These are phyloP conservation scores for Entomortierella parvispora DNA, from an alignment of 192 early-diverging fungal genomes.

Conservation along the genomic window DNA sequence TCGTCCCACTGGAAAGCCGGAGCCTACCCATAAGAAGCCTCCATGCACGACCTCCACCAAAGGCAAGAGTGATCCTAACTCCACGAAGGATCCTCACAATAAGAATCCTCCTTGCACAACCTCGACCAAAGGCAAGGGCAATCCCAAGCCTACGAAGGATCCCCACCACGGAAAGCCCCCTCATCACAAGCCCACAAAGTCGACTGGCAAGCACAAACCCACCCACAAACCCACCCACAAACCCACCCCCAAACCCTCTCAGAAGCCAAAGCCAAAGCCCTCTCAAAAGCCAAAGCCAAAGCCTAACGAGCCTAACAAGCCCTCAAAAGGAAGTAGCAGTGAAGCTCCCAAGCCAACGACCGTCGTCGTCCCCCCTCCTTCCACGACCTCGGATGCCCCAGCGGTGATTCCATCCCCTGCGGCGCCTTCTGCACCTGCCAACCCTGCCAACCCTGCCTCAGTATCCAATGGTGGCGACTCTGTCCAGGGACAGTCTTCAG, in stretches of 20 bases:
- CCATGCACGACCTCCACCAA: constrained; percentile 8
- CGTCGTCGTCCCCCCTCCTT: neutral
- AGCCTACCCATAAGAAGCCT: neutral
- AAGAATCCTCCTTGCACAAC: constrained; percentile 7
- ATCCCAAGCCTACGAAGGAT: neutral
- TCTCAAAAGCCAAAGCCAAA: constrained; percentile 5
- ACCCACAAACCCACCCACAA: too few relatives aligned
- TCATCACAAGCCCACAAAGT: constrained; percentile 5
- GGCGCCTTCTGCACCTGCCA: neutral
- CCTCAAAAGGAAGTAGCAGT: too few relatives aligned
- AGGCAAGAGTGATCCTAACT: too few relatives aligned
- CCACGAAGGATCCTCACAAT: constrained; percentile 6
- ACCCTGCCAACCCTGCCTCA: neutral
- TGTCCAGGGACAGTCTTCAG: neutral
- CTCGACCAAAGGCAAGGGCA: too few relatives aligned
- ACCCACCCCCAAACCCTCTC: too few relatives aligned
- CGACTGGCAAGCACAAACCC: too few relatives aligned
- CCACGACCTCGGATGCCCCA: neutral
- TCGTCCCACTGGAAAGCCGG: constrained; percentile 1
- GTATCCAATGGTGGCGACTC: neutral
- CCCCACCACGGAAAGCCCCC: neutral
- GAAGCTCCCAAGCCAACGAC: neutral
- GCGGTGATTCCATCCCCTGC: neutral
- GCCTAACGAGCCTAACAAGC: constrained; percentile 19
- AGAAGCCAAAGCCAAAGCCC: constrained; percentile 1